Base-by-base conservation (phyloP, 2,329 filamentous ascomycete genomes). In the Stachybotrys chartarum region DNA sequence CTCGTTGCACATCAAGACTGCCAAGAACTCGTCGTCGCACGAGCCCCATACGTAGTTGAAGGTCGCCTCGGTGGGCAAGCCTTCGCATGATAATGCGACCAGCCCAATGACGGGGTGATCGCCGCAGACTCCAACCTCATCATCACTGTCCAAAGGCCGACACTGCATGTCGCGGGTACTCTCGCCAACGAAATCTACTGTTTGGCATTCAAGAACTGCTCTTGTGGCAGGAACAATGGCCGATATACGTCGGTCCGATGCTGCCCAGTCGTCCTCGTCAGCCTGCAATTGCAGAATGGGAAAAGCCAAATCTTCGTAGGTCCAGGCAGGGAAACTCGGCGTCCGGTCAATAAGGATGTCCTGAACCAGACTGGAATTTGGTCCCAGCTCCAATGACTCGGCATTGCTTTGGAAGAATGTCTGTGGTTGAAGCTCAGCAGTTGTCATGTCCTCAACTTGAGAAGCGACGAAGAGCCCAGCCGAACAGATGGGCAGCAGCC, bases 1-100 rank as follows among this genome's bases (percentile, higher is more conserved):
- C 53, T 65, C 57, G 46, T 67, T 62, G 52, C 65, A 67, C 53
- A 59, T 55, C 49, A 67, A 53, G 30, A 65, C 55, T 0, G 63
- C 61, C 3, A 64, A 58, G 45, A 56, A 52, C 3, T 58, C 60
- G 30, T 58, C 55, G 7, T 54, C 45, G 54, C 65, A 67, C 45
- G 60, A 59, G 0, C 65, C 65, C 65, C 65, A 67, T 17, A 67
- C 51, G 50, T 64, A 67, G 51, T 62, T 60, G 47, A 67, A 56
- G 0, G 57, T 46, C 24, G 60, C 63, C 11, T 51, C 54, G 6
- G 55, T 59, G 3, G 57, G 56, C 24, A 63, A 53, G 1, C 63
- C 60, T 2, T 57, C 42, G 52, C 65, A 67, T 7, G 59, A 62
- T 10, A 60, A 60, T 6, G 59, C 65, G 30, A 63, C 64, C 7